Conservation (phyloP, 805 yeast species). For the Debaryomyces prosopidis region DNA sequence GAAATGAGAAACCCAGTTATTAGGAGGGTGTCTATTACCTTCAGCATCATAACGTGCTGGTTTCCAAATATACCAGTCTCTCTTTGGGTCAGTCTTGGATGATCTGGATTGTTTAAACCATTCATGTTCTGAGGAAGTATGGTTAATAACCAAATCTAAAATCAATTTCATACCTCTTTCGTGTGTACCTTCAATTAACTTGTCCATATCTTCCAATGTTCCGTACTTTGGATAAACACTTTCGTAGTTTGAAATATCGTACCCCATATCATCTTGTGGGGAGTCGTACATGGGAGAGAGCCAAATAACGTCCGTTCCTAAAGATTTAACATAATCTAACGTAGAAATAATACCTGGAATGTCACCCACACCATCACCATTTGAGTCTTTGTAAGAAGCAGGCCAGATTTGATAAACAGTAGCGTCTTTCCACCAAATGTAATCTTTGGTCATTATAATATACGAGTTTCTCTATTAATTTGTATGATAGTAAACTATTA, state of each 20-base stretch:
- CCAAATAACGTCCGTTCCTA: slow-evolving; percentile 58
- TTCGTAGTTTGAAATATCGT: slow-evolving; percentile 57
- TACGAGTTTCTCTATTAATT: no score
- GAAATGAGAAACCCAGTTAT: slow-evolving; percentile 56
- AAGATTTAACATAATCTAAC: slow-evolving; percentile 49
- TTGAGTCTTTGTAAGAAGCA: slow-evolving; percentile 58
- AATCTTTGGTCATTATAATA: slow-evolving; percentile 14
- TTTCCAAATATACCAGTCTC: slow-evolving; percentile 65
- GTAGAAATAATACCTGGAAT: slow-evolving; percentile 53
- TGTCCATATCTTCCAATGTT: slow-evolving; percentile 51
- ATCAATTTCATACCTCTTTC: slow-evolving; percentile 51
- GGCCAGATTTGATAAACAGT: slow-evolving; percentile 61
- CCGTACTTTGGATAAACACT: slow-evolving; percentile 54
- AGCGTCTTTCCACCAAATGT: slow-evolving; percentile 58
- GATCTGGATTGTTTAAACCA: slow-evolving; percentile 61
- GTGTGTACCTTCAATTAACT: slow-evolving; percentile 47
- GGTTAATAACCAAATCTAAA: slow-evolving; percentile 59
- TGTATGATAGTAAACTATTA: no score
- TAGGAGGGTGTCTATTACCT: slow-evolving; percentile 57
- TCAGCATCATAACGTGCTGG: slow-evolving; percentile 45
- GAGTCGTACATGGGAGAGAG: slow-evolving; percentile 58
- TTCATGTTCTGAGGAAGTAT: slow-evolving; percentile 53
- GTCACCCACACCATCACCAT: slow-evolving; percentile 62
- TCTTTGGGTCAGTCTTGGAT: slow-evolving; percentile 51
- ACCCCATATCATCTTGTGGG: slow-evolving; percentile 65